Percentiles rank a stretch among this genome's conserved stretches.
Evolutionary conservation across 129 eudicot genomes (phyloP).

Genomic region (Chrysanthemum lavandulifolium): DNA sequence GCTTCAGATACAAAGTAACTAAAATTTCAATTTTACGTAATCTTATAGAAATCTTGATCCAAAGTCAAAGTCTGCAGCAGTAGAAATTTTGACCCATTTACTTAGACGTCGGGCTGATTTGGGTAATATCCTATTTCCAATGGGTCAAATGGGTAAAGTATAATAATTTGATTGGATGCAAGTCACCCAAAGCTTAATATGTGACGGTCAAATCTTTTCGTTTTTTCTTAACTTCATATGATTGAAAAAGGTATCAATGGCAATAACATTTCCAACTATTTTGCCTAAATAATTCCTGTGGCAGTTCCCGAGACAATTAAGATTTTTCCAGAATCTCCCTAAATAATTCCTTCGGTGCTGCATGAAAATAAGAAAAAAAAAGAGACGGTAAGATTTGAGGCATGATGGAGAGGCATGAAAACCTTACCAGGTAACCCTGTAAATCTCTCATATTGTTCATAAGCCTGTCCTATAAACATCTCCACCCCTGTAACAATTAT

Average conservation of each 20-base stretch:
- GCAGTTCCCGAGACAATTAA: conserved; percentile 16
- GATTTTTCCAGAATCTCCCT: conserved; percentile 48
- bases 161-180: too few relatives aligned
- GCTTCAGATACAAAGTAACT: conserved; percentile 24
- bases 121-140: not conserved
- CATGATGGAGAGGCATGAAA: conserved; percentile 4
- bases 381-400: conserved; percentile 1
- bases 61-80: not conserved
- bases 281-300: conserved; percentile 19
- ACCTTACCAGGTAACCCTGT: conserved; percentile 89
- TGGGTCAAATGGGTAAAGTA: not conserved
- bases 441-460: conserved; percentile 90
- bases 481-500: conserved; percentile 77
- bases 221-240: not conserved
- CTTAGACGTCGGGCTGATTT: not conserved
- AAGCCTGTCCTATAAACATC: conserved; percentile 94
- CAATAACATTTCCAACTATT: not conserved
- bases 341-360: conserved; percentile 84
- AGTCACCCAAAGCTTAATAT: too few relatives aligned
- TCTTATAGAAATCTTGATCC: not conserved
- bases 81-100: not conserved
- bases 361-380: conserved; percentile 18
- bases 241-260: not conserved
- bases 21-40: not conserved
- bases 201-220: not conserved